Evolutionary conservation across 352 stramenopile species (phyloP), one percentile per base, ranked within the genome.

Genomic region (Globisporangium emineosum): DNA sequence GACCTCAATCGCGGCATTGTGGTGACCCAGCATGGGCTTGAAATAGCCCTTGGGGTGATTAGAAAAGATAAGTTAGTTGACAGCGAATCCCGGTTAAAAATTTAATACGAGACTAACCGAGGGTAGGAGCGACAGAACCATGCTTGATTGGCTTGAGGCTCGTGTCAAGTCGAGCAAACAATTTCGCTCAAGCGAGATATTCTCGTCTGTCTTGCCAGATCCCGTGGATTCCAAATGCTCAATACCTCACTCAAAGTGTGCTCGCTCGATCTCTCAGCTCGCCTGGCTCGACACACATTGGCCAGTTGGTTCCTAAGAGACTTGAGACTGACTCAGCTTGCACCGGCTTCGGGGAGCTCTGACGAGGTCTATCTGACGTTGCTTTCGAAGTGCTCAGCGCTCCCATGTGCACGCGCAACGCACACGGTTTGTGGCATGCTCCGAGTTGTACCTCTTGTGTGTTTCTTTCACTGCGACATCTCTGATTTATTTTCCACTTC

Each of bases 31-130:
- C 5, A 2, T 23, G 19, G 13, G 19, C 43, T 50, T n/a, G 19
- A 50, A 50, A 50, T 50, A 50, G n/a, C 15, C 4, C 5, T 25
- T 8, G 10, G 5, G n/a, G n/a, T n/a, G 19, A 29, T 50, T 50
- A 50, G 21, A 50, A 50, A 50, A 25, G 33, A 40, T 40, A 12
- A 40, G 10, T 15, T 40, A 13, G 10, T 13, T 40, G 33, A 40
- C 33, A 17, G n/a, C n/a, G n/a, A n/a, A n/a, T 40, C 13, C 33
- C 43, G 13, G 43, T 2, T 25, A 27, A 40, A 40, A 17, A 40
- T 40, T 23, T 12, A 29, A 13, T n/a, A 50, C 27, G 43, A 23
- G 15, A 50, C 30, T 33, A 49, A 90, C 32, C 81, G 10, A 40
- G 33, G 15, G 33, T 5, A 12, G 10, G 15, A 40, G 15, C 10